Evolutionary conservation across 352 stramenopile species (phyloP), one percentile per base, ranked within the genome.

Genomic region (Phytophthora sp.): DNA sequence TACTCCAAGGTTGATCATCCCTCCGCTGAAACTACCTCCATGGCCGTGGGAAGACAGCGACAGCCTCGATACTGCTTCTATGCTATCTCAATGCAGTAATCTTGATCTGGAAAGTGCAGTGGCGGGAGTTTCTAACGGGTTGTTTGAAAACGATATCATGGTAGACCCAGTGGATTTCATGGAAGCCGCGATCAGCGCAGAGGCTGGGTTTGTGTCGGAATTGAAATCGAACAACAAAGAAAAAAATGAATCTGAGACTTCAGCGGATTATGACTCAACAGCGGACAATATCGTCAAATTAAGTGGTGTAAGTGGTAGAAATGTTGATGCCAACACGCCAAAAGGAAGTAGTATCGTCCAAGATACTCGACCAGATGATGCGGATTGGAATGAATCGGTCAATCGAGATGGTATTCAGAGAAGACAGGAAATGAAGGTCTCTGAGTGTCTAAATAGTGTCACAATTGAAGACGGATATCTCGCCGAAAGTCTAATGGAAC

Each of bases 1-100:
- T 2, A 54, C 51, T 7, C 21, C 21, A 24, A 44, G 9, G 29
- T 38, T 73, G 16, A 36, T 69, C 8, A 58, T 73, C 15, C 58
- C 65, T 56, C 65, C 52, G 16, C 47, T 73, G 20, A 62, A 63
- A 56, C 18, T 73, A 7, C 65, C 59, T 7, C 41, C 39, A 21
- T 26, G 58, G 54, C n/a, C 54, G 9, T 68, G 64, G 57, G 42
- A 68, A 33, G 33, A 46, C 29, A 46, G 18, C 16, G 42, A 66
- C 24, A 41, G 36, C 30, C 41, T 33, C 1, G 35, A 60, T 7
- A 5, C 7, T 49, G 33, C 4, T 23, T 21, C 44, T 30, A n/a
- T n/a, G n/a, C n/a, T n/a, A n/a, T n/a, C n/a, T n/a, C n/a, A n/a
- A n/a, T n/a, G n/a, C n/a, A n/a, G n/a, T n/a, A n/a, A n/a, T n/a